Percentiles rank a stretch among this genome's conserved stretches.
These are phyloP conservation scores for Alternaria sp. DNA, from an alignment of 2,329 filamentous ascomycete species.

Conservation along the genomic window DNA sequence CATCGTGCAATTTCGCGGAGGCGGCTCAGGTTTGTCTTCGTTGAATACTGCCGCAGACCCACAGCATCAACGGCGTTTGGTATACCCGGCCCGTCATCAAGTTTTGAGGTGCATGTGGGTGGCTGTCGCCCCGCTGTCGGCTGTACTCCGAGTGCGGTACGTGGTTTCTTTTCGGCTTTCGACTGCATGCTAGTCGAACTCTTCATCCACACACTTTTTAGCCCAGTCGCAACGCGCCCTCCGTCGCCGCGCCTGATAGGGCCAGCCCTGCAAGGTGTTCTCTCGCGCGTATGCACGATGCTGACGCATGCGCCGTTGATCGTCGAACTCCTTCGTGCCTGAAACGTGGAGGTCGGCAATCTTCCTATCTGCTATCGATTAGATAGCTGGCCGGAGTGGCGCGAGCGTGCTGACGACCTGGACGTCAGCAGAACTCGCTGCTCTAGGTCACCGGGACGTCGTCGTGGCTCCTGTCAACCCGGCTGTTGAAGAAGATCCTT, in stretches of 20 bases:
- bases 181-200: slow-evolving; percentile 1
- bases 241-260: neutral
- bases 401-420: slow-evolving; percentile 1
- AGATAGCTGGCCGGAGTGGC: slow-evolving; percentile 25
- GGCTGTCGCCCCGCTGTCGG: neutral
- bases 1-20: slow-evolving; percentile 10
- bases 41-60: slow-evolving; percentile 3
- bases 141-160: slow-evolving; percentile 2
- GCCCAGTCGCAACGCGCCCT: neutral
- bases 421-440: neutral
- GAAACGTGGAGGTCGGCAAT: slow-evolving; percentile 21
- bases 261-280: neutral
- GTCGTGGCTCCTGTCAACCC: neutral
- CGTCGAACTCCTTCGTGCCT: neutral
- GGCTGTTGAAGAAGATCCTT: slow-evolving; percentile 1
- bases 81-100: neutral
- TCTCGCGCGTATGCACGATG: slow-evolving; percentile 4
- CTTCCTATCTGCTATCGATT: slow-evolving; percentile 23
- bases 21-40: neutral
- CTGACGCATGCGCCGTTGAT: slow-evolving; percentile 7
- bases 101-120: neutral
- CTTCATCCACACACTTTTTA: neutral
- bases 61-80: neutral
- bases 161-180: neutral
- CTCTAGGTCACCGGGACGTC: neutral